Base-by-base conservation (phyloP, 495 filamentous ascomycete genomes). In the Neurospora sp. region DNA sequence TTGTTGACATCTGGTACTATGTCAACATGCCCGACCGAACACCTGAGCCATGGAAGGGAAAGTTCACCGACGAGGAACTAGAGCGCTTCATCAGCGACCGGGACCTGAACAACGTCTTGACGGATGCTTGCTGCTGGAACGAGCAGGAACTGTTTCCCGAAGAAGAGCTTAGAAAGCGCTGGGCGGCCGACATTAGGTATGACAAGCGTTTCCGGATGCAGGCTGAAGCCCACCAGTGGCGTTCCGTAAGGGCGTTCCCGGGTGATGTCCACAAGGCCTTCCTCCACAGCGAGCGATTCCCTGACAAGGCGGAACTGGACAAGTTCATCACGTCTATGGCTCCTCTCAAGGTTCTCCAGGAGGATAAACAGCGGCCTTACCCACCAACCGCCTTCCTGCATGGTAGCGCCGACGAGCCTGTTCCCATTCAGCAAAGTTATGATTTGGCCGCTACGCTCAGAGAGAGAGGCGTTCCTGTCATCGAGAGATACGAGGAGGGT, bases 311-410 rank as follows among this genome's bases (percentile, higher is more conserved):
- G 6, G 74, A 73, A 20, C 49, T 79, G 12, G 23, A 69, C n/a
- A 71, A 49, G 2, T 79, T 78, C 69, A 72, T 77, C 3, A 35
- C 44, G 16, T 73, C 71, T 20, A 54, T 81, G 69, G 77, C 77
- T 8, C 72, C 79, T 8, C 18, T 76, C 12, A 38, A 38, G 8
- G 73, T 79, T 2, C 46, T 81, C 37, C 69, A 62, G 69, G 27
- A 38, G 11, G 39, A 77, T 38, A 70, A 72, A 54, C 27, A 31
- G 70, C 72, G 46, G 8, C 8, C 12, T 8, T 81, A 76, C n/a
- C 79, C 78, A 49, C 79, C 79, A 0, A 81, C 77, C 0, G 79
- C 79, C 2, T 77, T 80, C 39, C 23, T 80, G 37, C 79, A 80
- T 46, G 79, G 79, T 7, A 79, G 71, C 6, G 76, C 66, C 7